Conservation (phyloP, 805 yeast genomes). For the Cyberlindnera saturnus region DNA sequence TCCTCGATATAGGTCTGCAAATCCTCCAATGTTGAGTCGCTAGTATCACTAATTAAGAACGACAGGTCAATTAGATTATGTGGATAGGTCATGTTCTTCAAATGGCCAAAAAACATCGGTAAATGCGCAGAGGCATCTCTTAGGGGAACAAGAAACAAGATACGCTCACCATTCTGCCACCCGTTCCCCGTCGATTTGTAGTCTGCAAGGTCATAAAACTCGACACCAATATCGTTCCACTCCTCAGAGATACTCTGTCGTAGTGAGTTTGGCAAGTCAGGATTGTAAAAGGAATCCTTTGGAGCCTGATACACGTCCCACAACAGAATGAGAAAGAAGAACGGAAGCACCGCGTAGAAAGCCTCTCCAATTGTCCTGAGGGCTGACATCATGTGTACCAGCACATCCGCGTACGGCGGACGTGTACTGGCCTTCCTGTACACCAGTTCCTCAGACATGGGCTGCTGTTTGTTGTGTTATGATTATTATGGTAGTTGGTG, state of each 20-base stretch:
- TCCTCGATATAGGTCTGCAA: conserved; percentile 50
- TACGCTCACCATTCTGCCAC: conserved; percentile 74
- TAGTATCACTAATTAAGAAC: conserved; percentile 84
- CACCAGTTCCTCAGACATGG: too few species aligned
- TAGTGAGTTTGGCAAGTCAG: conserved; percentile 30
- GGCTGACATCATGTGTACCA: neutral
- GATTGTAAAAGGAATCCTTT: conserved; percentile 20
- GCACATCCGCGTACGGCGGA: too few species aligned
- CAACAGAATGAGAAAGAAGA: conserved; percentile 9
- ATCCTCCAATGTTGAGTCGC: conserved; percentile 77
- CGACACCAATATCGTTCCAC: conserved; percentile 38
- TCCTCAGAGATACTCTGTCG: conserved; percentile 19
- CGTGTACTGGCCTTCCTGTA: too few species aligned
- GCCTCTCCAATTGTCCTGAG: neutral
- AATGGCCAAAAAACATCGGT: conserved; percentile 82
- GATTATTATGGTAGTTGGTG: neutral
- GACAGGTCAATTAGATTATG: conserved; percentile 79
- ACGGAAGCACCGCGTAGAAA: conserved; percentile 10
- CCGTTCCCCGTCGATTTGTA: conserved; percentile 66
- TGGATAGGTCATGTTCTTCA: conserved; percentile 77
- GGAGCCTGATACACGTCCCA: conserved; percentile 8
- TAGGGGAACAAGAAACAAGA: conserved; percentile 80
- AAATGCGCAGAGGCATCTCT: conserved; percentile 89
- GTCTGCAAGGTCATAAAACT: conserved; percentile 66
- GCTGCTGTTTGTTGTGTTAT: neutral